Percentiles rank a stretch among this genome's conserved stretches.
These are phyloP conservation scores for Voacanga thouarsii DNA, from an alignment of 257 asterid genomes.

Conservation along the genomic window DNA sequence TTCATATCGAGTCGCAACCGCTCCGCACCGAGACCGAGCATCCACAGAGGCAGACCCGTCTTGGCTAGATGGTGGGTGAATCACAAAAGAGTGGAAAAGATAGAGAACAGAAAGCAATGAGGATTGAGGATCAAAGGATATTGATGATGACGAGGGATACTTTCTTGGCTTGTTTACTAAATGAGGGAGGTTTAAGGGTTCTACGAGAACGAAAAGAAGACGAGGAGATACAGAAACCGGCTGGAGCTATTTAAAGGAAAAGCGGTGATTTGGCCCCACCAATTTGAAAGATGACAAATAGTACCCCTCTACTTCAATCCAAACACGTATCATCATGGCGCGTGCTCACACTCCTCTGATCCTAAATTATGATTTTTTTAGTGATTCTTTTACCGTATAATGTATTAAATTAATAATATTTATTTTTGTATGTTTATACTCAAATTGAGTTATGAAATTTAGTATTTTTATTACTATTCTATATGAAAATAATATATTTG, in stretches of 20 bases:
- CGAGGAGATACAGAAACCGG: neutral
- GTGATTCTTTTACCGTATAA: no score
- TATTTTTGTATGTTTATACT: no score
- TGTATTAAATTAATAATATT: no score
- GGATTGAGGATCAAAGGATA: no score
- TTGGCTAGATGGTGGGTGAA: conserved; percentile 34
- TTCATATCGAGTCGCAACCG: conserved; percentile 78
- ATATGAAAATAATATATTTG: no score
- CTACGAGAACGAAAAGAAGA: neutral
- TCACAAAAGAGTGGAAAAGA: neutral
- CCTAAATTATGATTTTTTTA: neutral
- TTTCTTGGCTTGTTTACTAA: neutral
- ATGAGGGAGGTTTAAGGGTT: conserved; percentile 1
- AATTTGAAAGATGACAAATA: conserved; percentile 20
- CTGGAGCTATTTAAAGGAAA: conserved; percentile 32
- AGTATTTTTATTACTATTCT: no score
- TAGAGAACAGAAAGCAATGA: neutral
- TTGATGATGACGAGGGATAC: neutral
- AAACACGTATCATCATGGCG: neutral
- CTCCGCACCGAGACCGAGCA: conserved; percentile 72
- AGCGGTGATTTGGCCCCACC: conserved; percentile 10
- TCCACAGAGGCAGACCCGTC: conserved; percentile 99
- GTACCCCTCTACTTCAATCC: neutral
- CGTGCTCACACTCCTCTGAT: neutral
- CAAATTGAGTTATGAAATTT: no score